Evolutionary conservation across 805 yeast species (phyloP).

Genomic region (Yamadazyma paraphyllophila): DNA sequence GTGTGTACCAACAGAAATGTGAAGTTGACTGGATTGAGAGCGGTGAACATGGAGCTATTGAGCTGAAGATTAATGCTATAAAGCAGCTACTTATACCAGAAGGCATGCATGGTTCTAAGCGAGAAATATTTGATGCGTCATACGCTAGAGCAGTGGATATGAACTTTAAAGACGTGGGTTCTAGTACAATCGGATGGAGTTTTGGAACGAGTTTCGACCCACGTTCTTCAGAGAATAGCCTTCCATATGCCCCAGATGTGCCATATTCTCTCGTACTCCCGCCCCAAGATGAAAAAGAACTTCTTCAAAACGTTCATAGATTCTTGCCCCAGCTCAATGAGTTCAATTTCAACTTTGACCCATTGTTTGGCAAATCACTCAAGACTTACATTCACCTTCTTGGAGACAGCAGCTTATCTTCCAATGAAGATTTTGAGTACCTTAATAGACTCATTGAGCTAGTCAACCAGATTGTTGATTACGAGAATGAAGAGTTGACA

Average conservation of each 20-base stretch:
- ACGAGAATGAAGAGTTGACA: slow-evolving; percentile 23
- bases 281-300: slow-evolving; percentile 8
- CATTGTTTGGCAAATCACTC: slow-evolving; percentile 3
- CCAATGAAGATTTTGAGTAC: slow-evolving; percentile 9
- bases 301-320: slow-evolving; percentile 8
- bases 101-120: background rate
- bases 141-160: no score
- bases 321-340: slow-evolving; percentile 14
- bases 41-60: slow-evolving; percentile 1
- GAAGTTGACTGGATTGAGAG: slow-evolving; percentile 10
- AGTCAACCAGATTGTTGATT: slow-evolving; percentile 26
- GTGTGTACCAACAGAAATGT: slow-evolving; percentile 5
- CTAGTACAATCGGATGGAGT: no score
- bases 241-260: no score
- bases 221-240: no score
- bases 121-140: no score
- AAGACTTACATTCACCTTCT: slow-evolving; percentile 6
- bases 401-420: slow-evolving; percentile 2
- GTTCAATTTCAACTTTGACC: slow-evolving; percentile 15
- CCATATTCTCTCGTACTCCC: background rate
- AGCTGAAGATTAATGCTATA: slow-evolving; percentile 2
- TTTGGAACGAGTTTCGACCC: no score
- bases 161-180: no score
- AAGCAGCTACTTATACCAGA: slow-evolving; percentile 1
- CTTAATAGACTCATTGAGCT: slow-evolving; percentile 10